These are phyloP conservation scores for Marasmius oreades DNA, from an alignment of 1,284 basidiomycete genomes.

Conservation along the genomic window DNA sequence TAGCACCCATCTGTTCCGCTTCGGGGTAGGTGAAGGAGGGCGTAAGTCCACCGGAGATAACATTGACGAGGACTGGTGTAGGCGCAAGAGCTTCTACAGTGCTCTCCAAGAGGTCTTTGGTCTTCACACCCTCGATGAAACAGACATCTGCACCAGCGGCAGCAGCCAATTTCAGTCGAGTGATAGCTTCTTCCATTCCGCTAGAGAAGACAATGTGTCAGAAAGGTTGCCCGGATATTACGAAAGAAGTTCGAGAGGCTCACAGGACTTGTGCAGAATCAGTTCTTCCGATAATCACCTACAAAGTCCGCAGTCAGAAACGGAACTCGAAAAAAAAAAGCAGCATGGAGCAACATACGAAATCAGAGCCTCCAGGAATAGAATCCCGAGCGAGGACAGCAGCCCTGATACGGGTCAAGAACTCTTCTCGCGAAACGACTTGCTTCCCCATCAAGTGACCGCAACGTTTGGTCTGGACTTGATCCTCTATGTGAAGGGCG, in stretches of 20 bases:
- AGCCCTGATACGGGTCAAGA: constrained; percentile 71
- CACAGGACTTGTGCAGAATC: constrained; percentile 73
- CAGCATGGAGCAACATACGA: constrained; percentile 29
- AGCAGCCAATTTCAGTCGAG: constrained; percentile 66
- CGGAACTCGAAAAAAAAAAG: background rate
- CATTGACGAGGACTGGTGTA: constrained; percentile 74
- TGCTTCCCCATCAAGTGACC: constrained; percentile 81
- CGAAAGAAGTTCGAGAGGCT: too few relatives aligned
- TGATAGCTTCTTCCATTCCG: constrained; percentile 76
- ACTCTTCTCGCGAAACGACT: constrained; percentile 70
- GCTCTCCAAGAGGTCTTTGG: constrained; percentile 57
- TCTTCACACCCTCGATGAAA: constrained; percentile 81
- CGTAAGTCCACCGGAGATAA: constrained; percentile 73
- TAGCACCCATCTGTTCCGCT: constrained; percentile 67
- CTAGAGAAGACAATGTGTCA: background rate
- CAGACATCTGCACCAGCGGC: constrained; percentile 80
- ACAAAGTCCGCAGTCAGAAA: background rate
- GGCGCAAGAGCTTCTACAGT: constrained; percentile 68
- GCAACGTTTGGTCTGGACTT: constrained; percentile 81
- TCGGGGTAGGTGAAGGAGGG: constrained; percentile 68
- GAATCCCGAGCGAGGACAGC: constrained; percentile 70
- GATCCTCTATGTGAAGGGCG: constrained; percentile 79
- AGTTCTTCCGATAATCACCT: constrained; percentile 74
- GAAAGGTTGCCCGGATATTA: background rate
- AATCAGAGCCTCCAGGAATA: constrained; percentile 71